These are phyloP conservation scores for Apophysomyces variabilis DNA, from an alignment of 371 early-diverging fungal species.

Conservation along the genomic window DNA sequence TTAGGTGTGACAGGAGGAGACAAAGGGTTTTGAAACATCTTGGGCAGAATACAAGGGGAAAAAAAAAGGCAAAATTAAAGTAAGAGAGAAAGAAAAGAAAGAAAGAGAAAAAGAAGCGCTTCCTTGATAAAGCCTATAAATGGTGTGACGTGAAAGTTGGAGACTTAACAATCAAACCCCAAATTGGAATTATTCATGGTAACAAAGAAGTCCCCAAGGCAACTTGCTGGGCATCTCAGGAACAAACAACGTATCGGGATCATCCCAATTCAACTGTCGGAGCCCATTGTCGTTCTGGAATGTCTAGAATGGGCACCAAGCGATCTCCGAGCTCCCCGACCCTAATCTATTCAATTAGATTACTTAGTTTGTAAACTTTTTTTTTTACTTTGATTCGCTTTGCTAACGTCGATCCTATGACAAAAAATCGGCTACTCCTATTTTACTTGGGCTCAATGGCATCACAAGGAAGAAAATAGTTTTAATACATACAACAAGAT, in stretches of 20 bases:
- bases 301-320: background rate
- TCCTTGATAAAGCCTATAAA: conserved; percentile 13
- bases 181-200: conserved; percentile 4
- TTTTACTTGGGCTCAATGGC: conserved; percentile 8
- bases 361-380: conserved; percentile 3
- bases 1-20: conserved; percentile 37
- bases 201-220: background rate
- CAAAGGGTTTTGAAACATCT: conserved; percentile 18
- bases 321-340: conserved; percentile 11
- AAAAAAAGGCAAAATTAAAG: conserved; percentile 9
- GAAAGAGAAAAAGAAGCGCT: conserved; percentile 14
- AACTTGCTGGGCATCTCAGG: background rate
- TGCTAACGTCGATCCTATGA: background rate
- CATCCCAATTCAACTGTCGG: conserved; percentile 2
- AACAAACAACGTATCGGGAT: conserved; percentile 4
- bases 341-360: background rate
- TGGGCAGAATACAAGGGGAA: conserved; percentile 3
- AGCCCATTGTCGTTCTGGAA: conserved; percentile 6
- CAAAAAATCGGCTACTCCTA: background rate
- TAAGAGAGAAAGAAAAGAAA: conserved; percentile 8
- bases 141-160: conserved; percentile 3
- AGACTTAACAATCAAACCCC: conserved; percentile 12
- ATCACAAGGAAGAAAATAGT: conserved; percentile 2
- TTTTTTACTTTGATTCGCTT: background rate
- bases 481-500: background rate